Conservation (phyloP, 2,329 filamentous ascomycete species). For the Leptographium flavum region DNA sequence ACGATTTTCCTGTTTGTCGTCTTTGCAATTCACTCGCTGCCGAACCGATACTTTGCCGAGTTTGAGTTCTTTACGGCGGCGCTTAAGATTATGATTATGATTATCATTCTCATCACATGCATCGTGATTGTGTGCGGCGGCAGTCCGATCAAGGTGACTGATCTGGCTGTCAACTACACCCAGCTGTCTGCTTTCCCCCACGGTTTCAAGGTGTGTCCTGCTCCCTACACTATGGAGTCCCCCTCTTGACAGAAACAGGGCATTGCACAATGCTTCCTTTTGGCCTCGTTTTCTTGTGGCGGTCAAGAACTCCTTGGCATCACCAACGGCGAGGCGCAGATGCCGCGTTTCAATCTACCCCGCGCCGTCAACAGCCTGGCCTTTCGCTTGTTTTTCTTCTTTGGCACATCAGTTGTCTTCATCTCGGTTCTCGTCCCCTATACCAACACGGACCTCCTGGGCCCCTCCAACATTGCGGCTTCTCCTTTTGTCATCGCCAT, state of each 20-base stretch:
- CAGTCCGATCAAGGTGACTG: no score
- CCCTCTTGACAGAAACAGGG: no score
- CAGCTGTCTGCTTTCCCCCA: neutral
- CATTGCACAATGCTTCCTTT: no score
- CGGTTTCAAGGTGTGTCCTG: neutral
- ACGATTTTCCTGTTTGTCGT: conserved; percentile 18
- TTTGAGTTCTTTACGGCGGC: conserved; percentile 15
- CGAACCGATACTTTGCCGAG: conserved; percentile 33
- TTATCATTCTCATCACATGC: conserved; percentile 10
- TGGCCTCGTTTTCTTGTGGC: no score
- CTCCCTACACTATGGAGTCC: neutral
- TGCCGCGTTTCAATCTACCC: neutral
- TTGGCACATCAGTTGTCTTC: neutral
- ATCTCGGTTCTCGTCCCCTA: neutral
- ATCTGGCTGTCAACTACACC: no score
- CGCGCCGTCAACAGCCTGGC: neutral
- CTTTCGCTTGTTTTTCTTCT: neutral
- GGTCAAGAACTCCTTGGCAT: no score
- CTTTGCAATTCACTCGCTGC: conserved; percentile 20
- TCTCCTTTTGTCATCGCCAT: neutral
- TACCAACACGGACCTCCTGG: neutral
- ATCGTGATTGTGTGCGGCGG: conserved; percentile 2
- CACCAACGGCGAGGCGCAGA: neutral
- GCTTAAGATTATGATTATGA: conserved; percentile 11
- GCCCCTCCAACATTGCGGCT: neutral